Evolutionary conservation across 306 rosid genomes (phyloP).

Genomic region (Potentilla sterilis): DNA sequence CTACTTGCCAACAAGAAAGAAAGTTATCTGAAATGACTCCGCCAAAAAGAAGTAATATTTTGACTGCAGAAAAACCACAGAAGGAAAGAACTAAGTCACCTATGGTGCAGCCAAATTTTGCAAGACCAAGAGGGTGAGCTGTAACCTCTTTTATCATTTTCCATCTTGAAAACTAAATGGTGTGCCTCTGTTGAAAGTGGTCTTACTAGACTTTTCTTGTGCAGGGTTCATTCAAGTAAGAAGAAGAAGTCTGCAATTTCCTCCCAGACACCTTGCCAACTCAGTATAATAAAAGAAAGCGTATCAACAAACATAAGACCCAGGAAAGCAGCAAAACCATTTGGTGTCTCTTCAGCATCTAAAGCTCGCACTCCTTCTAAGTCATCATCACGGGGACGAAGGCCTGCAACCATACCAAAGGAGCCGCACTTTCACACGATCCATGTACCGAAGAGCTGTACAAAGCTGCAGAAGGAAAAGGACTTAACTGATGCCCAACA

Average conservation of each 20-base stretch:
- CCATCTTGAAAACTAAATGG: background rate
- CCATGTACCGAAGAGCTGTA: slow-evolving; percentile 56
- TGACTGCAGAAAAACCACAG: slow-evolving; percentile 23
- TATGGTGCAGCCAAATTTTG: slow-evolving; percentile 26
- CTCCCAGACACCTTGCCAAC: slow-evolving; percentile 33
- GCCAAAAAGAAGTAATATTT: slow-evolving; percentile 20
- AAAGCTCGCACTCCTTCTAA: slow-evolving; percentile 24
- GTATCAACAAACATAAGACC: slow-evolving; percentile 27
- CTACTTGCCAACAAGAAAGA: slow-evolving; percentile 11
- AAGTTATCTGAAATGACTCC: slow-evolving; percentile 35
- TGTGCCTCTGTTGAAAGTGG: slow-evolving; percentile 7
- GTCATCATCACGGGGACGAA: slow-evolving; percentile 42
- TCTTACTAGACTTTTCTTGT: slow-evolving; percentile 5
- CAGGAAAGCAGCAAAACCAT: slow-evolving; percentile 42
- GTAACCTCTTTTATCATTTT: background rate
- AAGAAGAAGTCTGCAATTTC: slow-evolving; percentile 36
- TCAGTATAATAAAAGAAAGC: slow-evolving; percentile 45
- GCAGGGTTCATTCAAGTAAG: slow-evolving; percentile 50
- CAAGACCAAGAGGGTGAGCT: slow-evolving; percentile 47
- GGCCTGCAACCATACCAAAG: slow-evolving; percentile 55
- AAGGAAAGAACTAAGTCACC: slow-evolving; percentile 33
- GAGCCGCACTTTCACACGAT: slow-evolving; percentile 65
- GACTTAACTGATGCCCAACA: slow-evolving; percentile 11
- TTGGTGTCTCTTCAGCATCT: slow-evolving; percentile 26
- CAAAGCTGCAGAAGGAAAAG: slow-evolving; percentile 41